phyloP scores from a whole-genome alignment of 208 protist species.

The Borovskyia barvae region DNA sequence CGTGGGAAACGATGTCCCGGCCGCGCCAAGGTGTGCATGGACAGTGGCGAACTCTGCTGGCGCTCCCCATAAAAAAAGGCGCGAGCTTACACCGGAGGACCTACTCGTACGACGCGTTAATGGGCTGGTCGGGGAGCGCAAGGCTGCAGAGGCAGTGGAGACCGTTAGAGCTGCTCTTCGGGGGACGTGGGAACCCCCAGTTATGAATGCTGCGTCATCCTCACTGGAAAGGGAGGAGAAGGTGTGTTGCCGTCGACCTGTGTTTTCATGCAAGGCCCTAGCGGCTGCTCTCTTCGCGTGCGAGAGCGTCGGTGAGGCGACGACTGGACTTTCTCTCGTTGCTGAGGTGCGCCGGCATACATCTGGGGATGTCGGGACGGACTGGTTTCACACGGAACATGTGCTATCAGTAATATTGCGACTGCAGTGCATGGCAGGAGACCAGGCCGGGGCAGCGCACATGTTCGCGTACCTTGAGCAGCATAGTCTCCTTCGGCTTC shows the following conservation, averaged over 20 bases:
- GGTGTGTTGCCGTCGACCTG: not conserved
- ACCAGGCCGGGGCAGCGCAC: constrained; percentile 40
- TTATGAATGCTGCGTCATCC: not conserved
- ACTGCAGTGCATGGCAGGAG: constrained; percentile 51
- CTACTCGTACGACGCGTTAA: constrained; percentile 22
- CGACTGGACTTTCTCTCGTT: constrained; percentile 43
- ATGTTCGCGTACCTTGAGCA: constrained; percentile 61
- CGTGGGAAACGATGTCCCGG: not conserved
- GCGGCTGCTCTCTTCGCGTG: constrained; percentile 56
- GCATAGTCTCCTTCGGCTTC: constrained; percentile 38
- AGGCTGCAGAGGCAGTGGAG: constrained; percentile 22
- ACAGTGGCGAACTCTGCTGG: no score
- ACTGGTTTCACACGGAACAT: constrained; percentile 51
- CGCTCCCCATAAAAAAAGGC: not conserved
- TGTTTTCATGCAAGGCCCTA: constrained; percentile 33
- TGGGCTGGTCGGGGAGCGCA: constrained; percentile 15
- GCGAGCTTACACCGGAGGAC: constrained; percentile 6
- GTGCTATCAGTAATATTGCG: constrained; percentile 60
- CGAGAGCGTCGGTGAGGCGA: constrained; percentile 25
- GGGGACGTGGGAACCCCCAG: not conserved
- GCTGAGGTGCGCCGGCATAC: constrained; percentile 27
- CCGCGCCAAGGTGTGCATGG: no score
- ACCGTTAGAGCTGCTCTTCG: constrained; percentile 8
- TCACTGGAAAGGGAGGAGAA: no score
- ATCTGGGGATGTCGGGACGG: not conserved